Conservation (phyloP, 2,329 filamentous ascomycete genomes). For the Tympanopsis confertula region DNA sequence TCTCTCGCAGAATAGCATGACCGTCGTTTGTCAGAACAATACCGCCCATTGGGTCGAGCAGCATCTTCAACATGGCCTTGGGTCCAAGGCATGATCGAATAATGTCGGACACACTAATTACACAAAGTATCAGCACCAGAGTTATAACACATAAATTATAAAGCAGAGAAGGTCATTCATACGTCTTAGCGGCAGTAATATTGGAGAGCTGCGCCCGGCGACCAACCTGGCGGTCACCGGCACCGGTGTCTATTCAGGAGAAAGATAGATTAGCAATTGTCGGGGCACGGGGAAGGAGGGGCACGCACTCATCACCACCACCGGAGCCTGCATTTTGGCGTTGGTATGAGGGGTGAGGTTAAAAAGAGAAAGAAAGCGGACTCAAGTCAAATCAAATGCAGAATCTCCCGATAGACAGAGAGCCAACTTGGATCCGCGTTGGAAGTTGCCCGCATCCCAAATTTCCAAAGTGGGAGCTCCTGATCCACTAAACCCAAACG, state of each 20-base stretch:
- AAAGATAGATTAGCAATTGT: neutral
- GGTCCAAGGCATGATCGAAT: constrained; percentile 98
- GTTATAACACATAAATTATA: no score
- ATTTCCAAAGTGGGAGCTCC: no score
- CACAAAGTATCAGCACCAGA: neutral
- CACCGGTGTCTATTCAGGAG: constrained; percentile 77
- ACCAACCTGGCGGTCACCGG: constrained; percentile 86
- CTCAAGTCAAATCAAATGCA: no score
- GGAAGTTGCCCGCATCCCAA: no score
- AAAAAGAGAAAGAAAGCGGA: no score
- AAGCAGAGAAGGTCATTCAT: constrained; percentile 16
- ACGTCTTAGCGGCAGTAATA: constrained; percentile 97
- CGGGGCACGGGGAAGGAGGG: constrained; percentile 3
- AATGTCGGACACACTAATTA: constrained; percentile 80
- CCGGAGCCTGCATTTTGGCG: constrained; percentile 61
- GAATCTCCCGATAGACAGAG: no score
- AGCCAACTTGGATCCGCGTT: no score
- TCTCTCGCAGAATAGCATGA: constrained; percentile 95
- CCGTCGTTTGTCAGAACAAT: constrained; percentile 98
- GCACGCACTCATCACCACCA: constrained; percentile 62
- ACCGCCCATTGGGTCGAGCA: constrained; percentile 96
- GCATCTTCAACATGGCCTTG: constrained; percentile 99
- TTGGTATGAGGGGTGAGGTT: constrained; percentile 6
- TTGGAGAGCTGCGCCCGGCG: constrained; percentile 96
- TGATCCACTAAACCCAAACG: no score